Conservation (phyloP, 1,284 basidiomycete genomes). For the Pyrrhoderma noxium region DNA sequence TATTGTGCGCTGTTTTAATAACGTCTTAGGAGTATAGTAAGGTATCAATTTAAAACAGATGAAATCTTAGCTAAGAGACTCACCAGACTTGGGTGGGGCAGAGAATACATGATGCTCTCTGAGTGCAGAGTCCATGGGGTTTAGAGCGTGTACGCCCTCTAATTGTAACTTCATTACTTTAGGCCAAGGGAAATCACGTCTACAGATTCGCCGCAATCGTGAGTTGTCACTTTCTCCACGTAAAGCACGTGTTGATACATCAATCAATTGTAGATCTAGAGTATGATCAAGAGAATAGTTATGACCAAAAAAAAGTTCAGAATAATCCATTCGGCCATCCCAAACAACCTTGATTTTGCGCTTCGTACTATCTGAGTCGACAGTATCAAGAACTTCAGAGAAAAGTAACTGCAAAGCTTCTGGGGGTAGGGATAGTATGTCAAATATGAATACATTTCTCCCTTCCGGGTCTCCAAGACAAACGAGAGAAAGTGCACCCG, state of each 20-base stretch:
- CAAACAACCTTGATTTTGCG: conserved; percentile 35
- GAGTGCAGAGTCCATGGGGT: conserved; percentile 8
- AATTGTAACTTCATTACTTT: conserved; percentile 24
- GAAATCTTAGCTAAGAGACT: neutral
- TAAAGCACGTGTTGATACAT: conserved; percentile 29
- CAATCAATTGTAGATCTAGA: conserved; percentile 38
- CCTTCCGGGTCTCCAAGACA: conserved; percentile 35
- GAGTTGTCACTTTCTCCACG: conserved; percentile 29
- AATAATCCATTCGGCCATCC: conserved; percentile 39
- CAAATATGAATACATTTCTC: conserved; percentile 35
- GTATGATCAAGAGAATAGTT: conserved; percentile 28
- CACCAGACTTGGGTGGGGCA: neutral
- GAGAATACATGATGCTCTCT: conserved; percentile 1
- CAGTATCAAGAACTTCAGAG: conserved; percentile 14
- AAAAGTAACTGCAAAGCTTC: conserved; percentile 26
- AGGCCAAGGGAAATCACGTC: conserved; percentile 23
- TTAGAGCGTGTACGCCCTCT: conserved; percentile 20
- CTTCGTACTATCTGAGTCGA: neutral
- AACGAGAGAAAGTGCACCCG: conserved; percentile 35
- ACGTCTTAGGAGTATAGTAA: conserved; percentile 24
- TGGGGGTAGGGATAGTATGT: conserved; percentile 29
- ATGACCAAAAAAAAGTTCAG: conserved; percentile 30
- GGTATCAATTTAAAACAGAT: neutral
- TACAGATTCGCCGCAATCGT: conserved; percentile 26
- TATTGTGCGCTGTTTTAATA: conserved; percentile 33